Evolutionary conservation across 495 filamentous ascomycete species (phyloP).

Genomic region (Lasiosphaeria ovina): DNA sequence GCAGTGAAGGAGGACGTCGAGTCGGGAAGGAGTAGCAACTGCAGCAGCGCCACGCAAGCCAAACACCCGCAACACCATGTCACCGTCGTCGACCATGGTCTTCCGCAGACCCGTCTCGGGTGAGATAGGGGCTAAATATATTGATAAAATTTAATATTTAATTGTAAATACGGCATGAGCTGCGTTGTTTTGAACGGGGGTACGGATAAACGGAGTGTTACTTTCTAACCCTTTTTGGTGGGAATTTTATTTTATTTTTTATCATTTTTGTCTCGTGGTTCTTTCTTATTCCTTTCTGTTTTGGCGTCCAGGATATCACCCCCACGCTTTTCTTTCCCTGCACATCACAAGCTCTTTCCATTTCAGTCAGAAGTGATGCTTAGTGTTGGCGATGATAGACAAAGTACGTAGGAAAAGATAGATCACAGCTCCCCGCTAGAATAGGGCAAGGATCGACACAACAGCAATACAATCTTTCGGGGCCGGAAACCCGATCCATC

Average conservation of each 20-base stretch:
- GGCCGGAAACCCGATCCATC: no score
- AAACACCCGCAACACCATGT: neutral
- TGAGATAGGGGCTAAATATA: no score
- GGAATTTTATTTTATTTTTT: neutral
- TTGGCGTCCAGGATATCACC: neutral
- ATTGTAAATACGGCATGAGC: neutral
- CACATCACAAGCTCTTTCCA: neutral
- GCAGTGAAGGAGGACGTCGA: neutral
- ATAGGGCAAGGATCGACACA: no score
- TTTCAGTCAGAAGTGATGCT: no score
- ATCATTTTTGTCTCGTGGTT: neutral
- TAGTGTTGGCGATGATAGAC: no score
- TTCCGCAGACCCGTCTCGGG: neutral
- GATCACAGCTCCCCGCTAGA: no score
- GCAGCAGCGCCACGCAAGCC: neutral
- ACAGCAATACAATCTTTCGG: no score
- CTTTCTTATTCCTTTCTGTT: neutral
- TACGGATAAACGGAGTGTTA: neutral
- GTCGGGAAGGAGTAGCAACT: slow-evolving; percentile 5
- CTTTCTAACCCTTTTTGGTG: neutral
- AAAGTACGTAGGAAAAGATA: no score
- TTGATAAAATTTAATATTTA: neutral
- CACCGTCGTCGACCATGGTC: neutral
- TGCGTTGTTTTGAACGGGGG: neutral
- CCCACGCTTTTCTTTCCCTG: neutral